phyloP scores from a whole-genome alignment of 176 grass and related monocot species.

The Rhipidocladum racemiflorum region DNA sequence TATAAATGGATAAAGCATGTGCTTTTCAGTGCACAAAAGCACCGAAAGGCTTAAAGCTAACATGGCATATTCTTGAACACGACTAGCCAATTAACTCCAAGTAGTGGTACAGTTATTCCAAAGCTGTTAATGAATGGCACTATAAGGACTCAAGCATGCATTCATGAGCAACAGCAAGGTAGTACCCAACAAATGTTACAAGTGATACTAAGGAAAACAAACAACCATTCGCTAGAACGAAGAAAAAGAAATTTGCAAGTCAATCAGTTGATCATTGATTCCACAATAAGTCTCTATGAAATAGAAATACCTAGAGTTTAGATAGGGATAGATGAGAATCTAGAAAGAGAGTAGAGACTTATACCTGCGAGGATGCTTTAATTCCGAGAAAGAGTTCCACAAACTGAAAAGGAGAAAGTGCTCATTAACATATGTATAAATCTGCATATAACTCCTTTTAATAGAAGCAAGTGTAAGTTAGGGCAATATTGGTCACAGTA shows the following conservation, averaged over 20 bases:
- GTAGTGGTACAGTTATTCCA: not conserved
- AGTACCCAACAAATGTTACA: not conserved
- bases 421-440: slow-evolving; percentile 1
- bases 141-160: not conserved
- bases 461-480: not conserved
- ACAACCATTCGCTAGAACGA: not conserved
- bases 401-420: slow-evolving; percentile 61
- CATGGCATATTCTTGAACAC: not conserved
- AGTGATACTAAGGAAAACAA: not conserved
- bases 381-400: slow-evolving; percentile 85
- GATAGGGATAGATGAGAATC: slow-evolving; percentile 11
- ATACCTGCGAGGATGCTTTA: slow-evolving; percentile 68
- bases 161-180: not conserved
- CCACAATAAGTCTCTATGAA: not conserved
- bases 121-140: not conserved
- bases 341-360: not conserved
- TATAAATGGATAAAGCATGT: not conserved
- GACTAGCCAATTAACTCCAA: not conserved
- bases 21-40: not conserved
- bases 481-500: not conserved
- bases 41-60: not conserved
- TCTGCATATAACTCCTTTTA: not conserved
- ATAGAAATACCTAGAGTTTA: not conserved
- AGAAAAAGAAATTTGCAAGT: not conserved
- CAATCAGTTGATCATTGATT: not conserved